Conservation (phyloP, 345 rosid species). For the Aegle marmelos region DNA sequence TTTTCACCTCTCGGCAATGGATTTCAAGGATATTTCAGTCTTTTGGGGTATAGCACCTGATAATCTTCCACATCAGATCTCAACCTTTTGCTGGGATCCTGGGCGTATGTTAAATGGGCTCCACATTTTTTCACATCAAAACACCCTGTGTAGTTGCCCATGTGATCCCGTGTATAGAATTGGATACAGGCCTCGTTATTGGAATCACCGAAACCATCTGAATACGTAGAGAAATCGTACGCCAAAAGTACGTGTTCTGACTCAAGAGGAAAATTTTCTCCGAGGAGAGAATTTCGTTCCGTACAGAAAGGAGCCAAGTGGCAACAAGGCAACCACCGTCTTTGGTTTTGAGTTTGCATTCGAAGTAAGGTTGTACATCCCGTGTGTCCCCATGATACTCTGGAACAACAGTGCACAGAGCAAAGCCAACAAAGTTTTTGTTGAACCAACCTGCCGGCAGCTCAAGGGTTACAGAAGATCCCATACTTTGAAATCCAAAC, state of each 20-base stretch:
- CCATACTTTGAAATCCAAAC: not conserved
- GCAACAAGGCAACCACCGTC: not conserved
- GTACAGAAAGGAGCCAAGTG: fast-evolving
- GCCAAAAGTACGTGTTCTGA: not conserved
- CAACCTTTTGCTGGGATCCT: not conserved
- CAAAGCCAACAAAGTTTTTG: not conserved
- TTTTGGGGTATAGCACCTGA: too few species aligned
- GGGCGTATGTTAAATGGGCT: not conserved
- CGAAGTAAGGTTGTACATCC: fast-evolving
- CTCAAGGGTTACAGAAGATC: not conserved
- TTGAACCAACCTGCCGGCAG: not conserved
- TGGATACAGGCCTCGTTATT: not conserved
- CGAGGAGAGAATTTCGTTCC: too few species aligned
- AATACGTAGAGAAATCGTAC: fast-evolving
- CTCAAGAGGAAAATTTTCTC: too few species aligned
- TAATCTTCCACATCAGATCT: too few species aligned
- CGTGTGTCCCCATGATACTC: not conserved
- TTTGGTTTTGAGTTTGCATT: not conserved
- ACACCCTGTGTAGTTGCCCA: not conserved
- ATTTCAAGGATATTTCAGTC: too few species aligned
- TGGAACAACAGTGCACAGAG: not conserved
- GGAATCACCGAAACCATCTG: not conserved
- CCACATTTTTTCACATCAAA: not conserved
- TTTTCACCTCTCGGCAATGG: too few species aligned
- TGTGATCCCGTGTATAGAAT: not conserved